A percentile compares a stretch with the other conserved stretches of the same genome.
These are phyloP conservation scores for Claviceps maximensis DNA, from an alignment of 2,329 filamentous ascomycete genomes.

Conservation along the genomic window DNA sequence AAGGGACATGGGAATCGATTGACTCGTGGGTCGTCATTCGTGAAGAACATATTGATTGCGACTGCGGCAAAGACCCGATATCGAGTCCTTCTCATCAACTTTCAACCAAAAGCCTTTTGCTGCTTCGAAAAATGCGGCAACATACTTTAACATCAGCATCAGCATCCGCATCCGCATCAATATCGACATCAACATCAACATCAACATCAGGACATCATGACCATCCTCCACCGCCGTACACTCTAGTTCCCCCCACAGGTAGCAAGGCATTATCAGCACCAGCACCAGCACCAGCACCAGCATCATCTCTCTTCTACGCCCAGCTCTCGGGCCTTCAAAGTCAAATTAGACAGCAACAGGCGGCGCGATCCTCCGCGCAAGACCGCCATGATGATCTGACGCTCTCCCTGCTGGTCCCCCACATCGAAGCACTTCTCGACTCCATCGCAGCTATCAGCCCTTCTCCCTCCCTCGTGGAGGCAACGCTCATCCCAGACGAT, in stretches of 20 bases:
- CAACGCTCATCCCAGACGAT: constrained; percentile 30
- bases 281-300: too few species aligned
- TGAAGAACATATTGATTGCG: too few species aligned
- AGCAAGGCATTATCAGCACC: constrained; percentile 3
- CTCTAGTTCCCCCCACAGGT: not conserved
- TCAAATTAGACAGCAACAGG: constrained; percentile 23
- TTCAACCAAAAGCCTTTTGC: not conserved
- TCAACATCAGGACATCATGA: not conserved
- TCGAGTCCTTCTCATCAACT: not conserved
- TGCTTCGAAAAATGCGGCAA: not conserved
- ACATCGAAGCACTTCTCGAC: constrained; percentile 28
- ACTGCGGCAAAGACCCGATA: not conserved
- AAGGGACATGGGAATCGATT: too few species aligned
- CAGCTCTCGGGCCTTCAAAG: constrained; percentile 24
- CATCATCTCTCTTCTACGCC: constrained; percentile 18
- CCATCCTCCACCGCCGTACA: constrained; percentile 1
- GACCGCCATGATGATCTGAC: constrained; percentile 25
- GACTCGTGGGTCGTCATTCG: too few species aligned
- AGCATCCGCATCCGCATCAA: too few species aligned
- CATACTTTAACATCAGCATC: not conserved
- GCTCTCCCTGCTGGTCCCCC: constrained; percentile 26
- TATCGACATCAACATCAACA: not conserved
- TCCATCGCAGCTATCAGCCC: constrained; percentile 21
- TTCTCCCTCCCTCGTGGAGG: constrained; percentile 23
- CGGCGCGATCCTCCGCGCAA: constrained; percentile 20